A percentile compares a stretch with the other conserved stretches of the same genome.
Evolutionary conservation across 2,329 filamentous ascomycete genomes (phyloP).

Genomic region (Sarocladium brachiariae): DNA sequence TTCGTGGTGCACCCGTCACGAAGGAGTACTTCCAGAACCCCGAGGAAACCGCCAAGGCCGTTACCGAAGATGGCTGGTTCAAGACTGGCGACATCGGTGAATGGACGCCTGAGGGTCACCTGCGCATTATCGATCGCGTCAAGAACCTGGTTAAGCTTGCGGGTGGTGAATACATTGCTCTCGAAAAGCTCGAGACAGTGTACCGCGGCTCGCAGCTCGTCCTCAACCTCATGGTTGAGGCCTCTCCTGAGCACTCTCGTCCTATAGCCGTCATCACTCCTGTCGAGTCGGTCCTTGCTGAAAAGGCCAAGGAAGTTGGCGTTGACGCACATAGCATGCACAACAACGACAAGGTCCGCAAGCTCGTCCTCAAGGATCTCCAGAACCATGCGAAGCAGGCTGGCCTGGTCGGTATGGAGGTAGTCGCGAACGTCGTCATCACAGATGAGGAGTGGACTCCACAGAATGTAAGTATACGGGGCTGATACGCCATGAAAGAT

Average conservation of each 20-base stretch:
- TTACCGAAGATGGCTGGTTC: constrained; percentile 89
- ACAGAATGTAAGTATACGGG: constrained; percentile 58
- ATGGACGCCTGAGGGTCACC: constrained; percentile 70
- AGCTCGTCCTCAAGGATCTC: constrained; percentile 59
- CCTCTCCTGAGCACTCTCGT: constrained; percentile 65
- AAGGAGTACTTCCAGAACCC: constrained; percentile 78
- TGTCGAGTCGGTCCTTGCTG: constrained; percentile 56
- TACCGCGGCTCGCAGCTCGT: constrained; percentile 78
- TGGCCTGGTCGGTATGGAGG: constrained; percentile 65
- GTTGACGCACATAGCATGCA: constrained; percentile 64
- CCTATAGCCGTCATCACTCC: constrained; percentile 75
- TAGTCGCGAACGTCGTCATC: constrained; percentile 68
- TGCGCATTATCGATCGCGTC: constrained; percentile 88
- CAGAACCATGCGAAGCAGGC: constrained; percentile 57
- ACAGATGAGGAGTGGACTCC: constrained; percentile 86
- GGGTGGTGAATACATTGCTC: constrained; percentile 91
- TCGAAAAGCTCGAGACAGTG: constrained; percentile 90
- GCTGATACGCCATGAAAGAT: not conserved
- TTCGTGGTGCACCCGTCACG: constrained; percentile 71
- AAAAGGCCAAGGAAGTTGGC: constrained; percentile 52
- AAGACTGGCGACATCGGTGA: constrained; percentile 94
- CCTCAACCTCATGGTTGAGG: constrained; percentile 81
- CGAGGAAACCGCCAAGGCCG: constrained; percentile 71
- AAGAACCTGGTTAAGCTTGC: constrained; percentile 97
- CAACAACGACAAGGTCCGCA: constrained; percentile 57